A percentile compares a stretch with the other conserved stretches of the same genome.
phyloP scores from a whole-genome alignment of 2,329 filamentous ascomycete genomes.

The Fusarium dlaminii region DNA sequence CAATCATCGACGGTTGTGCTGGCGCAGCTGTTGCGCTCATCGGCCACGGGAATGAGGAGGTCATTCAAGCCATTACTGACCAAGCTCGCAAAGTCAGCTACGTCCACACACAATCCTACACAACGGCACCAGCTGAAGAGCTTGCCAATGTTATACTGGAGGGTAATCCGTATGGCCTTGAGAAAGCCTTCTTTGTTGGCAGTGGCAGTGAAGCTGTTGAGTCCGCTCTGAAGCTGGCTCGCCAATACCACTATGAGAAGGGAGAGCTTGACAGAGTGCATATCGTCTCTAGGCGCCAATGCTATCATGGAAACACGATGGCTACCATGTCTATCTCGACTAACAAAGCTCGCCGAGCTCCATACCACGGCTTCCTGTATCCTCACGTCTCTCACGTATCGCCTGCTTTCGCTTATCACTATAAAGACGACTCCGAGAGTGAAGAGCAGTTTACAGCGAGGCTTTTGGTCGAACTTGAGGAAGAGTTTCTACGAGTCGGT shows the following conservation, averaged over 20 bases:
- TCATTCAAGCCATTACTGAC: constrained; percentile 10
- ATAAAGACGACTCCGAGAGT: not conserved
- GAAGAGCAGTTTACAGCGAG: not conserved
- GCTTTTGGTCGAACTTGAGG: not conserved
- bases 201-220: constrained; percentile 53
- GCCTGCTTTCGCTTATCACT: constrained; percentile 8
- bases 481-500: not conserved
- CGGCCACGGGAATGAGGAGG: constrained; percentile 3
- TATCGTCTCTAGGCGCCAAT: not conserved
- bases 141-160: not conserved
- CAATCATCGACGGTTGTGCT: constrained; percentile 9
- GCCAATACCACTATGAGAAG: constrained; percentile 53
- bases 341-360: constrained; percentile 1
- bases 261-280: not conserved
- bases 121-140: constrained; percentile 6
- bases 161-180: constrained; percentile 4
- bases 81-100: constrained; percentile 16
- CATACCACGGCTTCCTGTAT: constrained; percentile 1
- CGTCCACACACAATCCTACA: constrained; percentile 18
- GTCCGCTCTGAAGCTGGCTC: constrained; percentile 57
- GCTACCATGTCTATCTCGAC: constrained; percentile 20
- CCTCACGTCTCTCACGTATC: constrained; percentile 15
- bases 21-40: constrained; percentile 9
- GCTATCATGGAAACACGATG: constrained; percentile 20
- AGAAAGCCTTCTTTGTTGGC: constrained; percentile 39